These are phyloP conservation scores for Dactylis glomerata DNA, from an alignment of 176 grass and related monocot genomes.

Conservation along the genomic window DNA sequence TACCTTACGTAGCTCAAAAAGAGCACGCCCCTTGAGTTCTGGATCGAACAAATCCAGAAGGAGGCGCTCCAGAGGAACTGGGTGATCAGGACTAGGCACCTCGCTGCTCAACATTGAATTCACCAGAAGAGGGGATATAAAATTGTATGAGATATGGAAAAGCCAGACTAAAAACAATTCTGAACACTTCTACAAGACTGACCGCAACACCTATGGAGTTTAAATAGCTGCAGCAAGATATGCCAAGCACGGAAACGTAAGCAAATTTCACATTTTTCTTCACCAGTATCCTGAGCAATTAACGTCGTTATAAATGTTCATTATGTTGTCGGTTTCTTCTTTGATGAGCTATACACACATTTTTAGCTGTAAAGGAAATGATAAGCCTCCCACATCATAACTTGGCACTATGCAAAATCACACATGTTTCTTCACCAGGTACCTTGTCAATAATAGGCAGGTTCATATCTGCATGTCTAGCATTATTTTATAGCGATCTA, in stretches of 20 bases:
- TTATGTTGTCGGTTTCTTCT: neutral
- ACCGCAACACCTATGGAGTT: neutral
- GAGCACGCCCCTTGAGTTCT: neutral
- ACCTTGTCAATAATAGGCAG: neutral
- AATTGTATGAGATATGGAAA: neutral
- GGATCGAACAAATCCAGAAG: slow-evolving; percentile 9
- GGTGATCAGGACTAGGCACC: neutral
- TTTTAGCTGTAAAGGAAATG: slow-evolving; percentile 3
- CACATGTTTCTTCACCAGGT: no score
- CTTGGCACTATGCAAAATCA: neutral
- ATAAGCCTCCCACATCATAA: neutral
- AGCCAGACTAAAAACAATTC: neutral
- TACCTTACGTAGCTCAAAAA: slow-evolving; percentile 15
- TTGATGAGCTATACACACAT: neutral
- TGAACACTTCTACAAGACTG: neutral
- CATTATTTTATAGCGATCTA: neutral
- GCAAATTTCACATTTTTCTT: slow-evolving; percentile 7
- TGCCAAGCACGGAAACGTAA: neutral
- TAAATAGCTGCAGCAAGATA: neutral
- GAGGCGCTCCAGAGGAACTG: neutral
- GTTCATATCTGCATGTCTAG: neutral
- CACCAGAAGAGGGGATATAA: neutral
- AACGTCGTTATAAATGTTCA: neutral
- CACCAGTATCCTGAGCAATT: neutral
- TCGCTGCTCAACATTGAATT: neutral